These are phyloP conservation scores for Globisporangium splendens DNA, from an alignment of 352 stramenopile genomes.

Conservation along the genomic window DNA sequence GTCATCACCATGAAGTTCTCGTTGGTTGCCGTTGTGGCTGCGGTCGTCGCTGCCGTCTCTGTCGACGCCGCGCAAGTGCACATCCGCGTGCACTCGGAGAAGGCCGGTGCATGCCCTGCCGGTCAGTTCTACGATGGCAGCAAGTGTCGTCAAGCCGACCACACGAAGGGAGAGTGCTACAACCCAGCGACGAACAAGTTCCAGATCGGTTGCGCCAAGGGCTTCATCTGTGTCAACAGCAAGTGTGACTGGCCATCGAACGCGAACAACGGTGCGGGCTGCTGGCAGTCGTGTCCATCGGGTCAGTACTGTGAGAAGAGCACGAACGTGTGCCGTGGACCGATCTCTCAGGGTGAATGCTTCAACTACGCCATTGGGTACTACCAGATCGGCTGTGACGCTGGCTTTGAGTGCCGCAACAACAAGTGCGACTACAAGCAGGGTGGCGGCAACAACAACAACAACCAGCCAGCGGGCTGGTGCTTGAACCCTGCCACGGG, in stretches of 20 bases:
- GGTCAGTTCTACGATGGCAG: constrained; percentile 2
- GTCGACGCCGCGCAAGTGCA: constrained; percentile 6
- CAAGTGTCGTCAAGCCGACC: background rate
- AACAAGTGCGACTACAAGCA: constrained; percentile 10
- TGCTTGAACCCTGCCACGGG: constrained; percentile 14
- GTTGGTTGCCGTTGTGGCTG: constrained; percentile 4
- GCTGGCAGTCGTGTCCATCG: background rate
- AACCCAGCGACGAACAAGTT: constrained; percentile 2
- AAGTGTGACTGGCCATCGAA: constrained; percentile 1
- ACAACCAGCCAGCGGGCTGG: background rate
- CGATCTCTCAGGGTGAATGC: constrained; percentile 6
- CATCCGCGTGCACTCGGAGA: constrained; percentile 12
- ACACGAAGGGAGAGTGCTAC: background rate
- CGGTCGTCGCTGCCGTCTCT: background rate
- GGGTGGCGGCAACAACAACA: background rate
- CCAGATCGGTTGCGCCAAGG: constrained; percentile 5
- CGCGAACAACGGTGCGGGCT: background rate
- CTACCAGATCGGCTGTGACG: constrained; percentile 8
- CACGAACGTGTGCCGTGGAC: constrained; percentile 8
- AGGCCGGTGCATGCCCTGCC: background rate
- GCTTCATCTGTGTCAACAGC: constrained; percentile 4
- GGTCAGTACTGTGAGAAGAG: constrained; percentile 8
- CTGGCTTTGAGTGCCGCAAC: constrained; percentile 11
- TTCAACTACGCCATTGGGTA: constrained; percentile 13
- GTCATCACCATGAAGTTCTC: constrained; percentile 12